These are phyloP conservation scores for Pythium dissimile DNA, from an alignment of 352 stramenopile genomes.

Conservation along the genomic window DNA sequence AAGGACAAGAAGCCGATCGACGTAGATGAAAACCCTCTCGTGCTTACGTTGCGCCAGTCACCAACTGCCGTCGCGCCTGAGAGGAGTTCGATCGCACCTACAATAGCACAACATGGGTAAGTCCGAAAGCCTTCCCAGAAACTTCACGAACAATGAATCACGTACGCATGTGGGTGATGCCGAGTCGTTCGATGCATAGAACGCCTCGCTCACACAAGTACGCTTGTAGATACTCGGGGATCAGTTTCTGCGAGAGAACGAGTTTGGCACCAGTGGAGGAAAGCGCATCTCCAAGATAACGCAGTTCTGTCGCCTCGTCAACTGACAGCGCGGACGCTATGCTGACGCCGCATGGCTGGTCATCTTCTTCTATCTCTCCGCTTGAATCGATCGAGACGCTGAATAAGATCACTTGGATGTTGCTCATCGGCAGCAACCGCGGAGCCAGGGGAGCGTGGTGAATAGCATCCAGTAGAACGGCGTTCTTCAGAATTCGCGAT, in stretches of 20 bases:
- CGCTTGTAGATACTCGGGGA: conserved; percentile 42
- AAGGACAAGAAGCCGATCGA: conserved; percentile 42
- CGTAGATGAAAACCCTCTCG: conserved; percentile 1
- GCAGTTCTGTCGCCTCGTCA: too few species aligned
- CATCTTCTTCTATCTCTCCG: conserved; percentile 5
- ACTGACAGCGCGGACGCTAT: too few species aligned
- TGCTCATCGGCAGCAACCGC: conserved; percentile 12
- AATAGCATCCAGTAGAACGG: conserved; percentile 33
- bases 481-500: conserved; percentile 41
- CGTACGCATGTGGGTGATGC: conserved; percentile 50
- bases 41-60: conserved; percentile 33
- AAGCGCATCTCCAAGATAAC: conserved; percentile 28
- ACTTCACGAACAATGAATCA: background rate
- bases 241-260: conserved; percentile 56
- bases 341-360: background rate
- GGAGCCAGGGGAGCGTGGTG: background rate
- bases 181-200: conserved; percentile 46
- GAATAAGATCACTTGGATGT: conserved; percentile 45
- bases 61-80: conserved; percentile 45
- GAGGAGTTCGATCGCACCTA: conserved; percentile 45
- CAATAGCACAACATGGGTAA: too few species aligned
- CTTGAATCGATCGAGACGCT: conserved; percentile 53
- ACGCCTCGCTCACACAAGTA: conserved; percentile 36
- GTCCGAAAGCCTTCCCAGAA: too few species aligned
- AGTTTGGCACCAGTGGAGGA: conserved; percentile 27